A percentile compares a stretch with the other conserved stretches of the same genome.
Evolutionary conservation across 768 basidiomycete genomes (phyloP).

Genomic region (Trametes maxima): DNA sequence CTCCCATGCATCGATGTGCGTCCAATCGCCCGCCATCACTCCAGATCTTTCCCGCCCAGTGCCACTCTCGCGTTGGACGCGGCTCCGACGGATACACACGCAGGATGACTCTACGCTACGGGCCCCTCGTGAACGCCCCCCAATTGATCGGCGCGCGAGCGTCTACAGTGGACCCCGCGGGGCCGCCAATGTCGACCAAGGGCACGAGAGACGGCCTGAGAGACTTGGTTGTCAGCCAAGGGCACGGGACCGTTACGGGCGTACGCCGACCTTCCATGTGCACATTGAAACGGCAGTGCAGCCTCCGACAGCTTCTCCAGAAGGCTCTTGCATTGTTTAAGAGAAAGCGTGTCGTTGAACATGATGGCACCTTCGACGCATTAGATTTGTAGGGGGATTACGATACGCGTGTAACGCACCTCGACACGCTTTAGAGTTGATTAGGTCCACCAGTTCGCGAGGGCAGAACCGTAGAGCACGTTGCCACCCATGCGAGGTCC

Average conservation of each 20-base stretch:
- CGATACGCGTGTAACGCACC: conserved; percentile 48
- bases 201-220: conserved; percentile 28
- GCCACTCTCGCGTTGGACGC: neutral
- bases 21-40: conserved; percentile 1
- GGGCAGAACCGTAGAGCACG: conserved; percentile 82
- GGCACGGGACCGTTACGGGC: neutral
- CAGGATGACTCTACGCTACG: neutral
- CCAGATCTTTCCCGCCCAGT: conserved; percentile 10
- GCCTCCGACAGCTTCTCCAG: conserved; percentile 70
- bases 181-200: conserved; percentile 14
- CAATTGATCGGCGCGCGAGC: conserved; percentile 1
- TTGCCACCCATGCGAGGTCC: conserved; percentile 49
- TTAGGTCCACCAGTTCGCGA: conserved; percentile 74
- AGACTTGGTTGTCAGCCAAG: neutral
- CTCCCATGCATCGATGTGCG: conserved; percentile 13
- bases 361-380: conserved; percentile 81
- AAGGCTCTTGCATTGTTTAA: conserved; percentile 69
- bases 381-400: neutral
- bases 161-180: neutral
- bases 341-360: conserved; percentile 84
- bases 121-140: conserved; percentile 1
- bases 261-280: conserved; percentile 77
- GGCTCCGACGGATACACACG: neutral
- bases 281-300: conserved; percentile 91
- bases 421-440: conserved; percentile 96